Conservation (phyloP, 305 asterid species). For the Fraxinus baroniana region DNA sequence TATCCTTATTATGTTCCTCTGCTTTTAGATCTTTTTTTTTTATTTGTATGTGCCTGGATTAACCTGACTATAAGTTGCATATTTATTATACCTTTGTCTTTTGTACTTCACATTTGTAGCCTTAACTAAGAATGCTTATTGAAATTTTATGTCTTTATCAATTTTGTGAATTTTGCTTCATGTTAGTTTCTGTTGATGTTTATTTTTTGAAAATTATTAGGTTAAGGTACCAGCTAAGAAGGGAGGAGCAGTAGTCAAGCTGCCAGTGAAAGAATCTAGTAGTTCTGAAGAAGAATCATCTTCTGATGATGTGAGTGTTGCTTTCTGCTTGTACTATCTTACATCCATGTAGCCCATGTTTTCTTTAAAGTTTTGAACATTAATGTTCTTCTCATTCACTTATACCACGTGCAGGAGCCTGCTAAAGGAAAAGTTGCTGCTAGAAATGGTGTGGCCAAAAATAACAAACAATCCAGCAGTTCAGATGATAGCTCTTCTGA, state of each 20-base stretch:
- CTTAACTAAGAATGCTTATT: background rate
- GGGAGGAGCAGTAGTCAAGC: background rate
- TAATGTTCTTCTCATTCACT: background rate
- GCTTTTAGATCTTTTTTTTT: background rate
- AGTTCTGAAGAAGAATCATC: constrained; percentile 11
- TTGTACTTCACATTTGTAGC: background rate
- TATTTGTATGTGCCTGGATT: background rate
- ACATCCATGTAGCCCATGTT: background rate
- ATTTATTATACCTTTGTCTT: background rate
- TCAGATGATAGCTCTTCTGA: constrained; percentile 25
- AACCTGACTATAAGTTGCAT: background rate
- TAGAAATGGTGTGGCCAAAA: constrained; percentile 20
- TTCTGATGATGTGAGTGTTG: background rate
- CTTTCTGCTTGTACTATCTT: background rate
- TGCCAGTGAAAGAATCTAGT: background rate
- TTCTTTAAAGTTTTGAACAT: background rate
- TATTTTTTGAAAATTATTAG: background rate
- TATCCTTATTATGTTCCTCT: background rate
- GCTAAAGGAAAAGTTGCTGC: constrained; percentile 15
- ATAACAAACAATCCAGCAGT: constrained; percentile 18
- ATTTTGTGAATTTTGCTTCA: background rate
- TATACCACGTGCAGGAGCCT: constrained; percentile 13
- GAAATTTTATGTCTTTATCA: background rate
- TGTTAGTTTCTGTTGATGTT: background rate
- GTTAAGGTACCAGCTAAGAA: constrained; percentile 20